Percentiles rank a stretch among this genome's conserved stretches.
Conservation (phyloP, 169 alveolate genomes). For the Condylostoma magnum region DNA sequence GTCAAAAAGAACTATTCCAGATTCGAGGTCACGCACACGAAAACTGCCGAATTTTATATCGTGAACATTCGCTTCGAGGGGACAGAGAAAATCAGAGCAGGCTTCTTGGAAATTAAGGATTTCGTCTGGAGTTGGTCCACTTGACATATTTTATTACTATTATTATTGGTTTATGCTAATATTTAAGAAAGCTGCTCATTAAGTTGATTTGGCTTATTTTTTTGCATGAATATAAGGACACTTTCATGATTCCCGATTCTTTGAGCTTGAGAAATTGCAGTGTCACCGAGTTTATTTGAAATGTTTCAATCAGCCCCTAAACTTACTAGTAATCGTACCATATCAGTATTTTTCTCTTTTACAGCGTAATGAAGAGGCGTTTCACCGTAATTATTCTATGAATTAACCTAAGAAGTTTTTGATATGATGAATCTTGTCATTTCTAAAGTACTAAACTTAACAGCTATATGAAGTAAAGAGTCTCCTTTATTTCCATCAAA, state of each 20-base stretch:
- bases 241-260: constrained; percentile 17
- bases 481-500: neutral
- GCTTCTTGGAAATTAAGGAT: constrained; percentile 55
- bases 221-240: neutral
- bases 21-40: constrained; percentile 70
- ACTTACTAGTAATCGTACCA: constrained; percentile 7
- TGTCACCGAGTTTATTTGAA: neutral
- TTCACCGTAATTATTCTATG: constrained; percentile 11
- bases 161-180: no score
- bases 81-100: constrained; percentile 56
- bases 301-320: constrained; percentile 11
- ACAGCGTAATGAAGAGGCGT: constrained; percentile 3
- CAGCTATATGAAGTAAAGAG: constrained; percentile 8
- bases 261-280: neutral
- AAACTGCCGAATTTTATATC: constrained; percentile 68
- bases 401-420: neutral
- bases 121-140: constrained; percentile 51
- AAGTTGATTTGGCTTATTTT: no score
- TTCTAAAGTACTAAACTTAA: neutral
- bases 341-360: neutral
- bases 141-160: neutral
- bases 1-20: constrained; percentile 36
- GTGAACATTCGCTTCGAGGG: constrained; percentile 60
- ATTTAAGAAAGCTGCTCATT: no score
- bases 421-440: neutral